Percentiles rank a stretch among this genome's conserved stretches.
Evolutionary conservation across 768 basidiomycete genomes (phyloP).

Genomic region (Leucogyrophana mollusca): DNA sequence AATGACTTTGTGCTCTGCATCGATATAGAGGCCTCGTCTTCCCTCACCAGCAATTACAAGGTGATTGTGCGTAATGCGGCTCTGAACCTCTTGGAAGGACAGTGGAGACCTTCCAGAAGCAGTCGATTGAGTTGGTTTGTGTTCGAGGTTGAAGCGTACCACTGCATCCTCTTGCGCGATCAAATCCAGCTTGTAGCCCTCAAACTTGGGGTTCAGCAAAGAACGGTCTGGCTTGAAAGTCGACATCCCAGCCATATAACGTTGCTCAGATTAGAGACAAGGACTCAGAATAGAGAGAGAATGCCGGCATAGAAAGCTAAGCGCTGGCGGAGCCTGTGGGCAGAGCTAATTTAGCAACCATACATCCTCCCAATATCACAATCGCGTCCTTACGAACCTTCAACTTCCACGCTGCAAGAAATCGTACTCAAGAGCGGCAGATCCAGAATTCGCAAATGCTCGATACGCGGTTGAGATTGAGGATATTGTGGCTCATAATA

Average conservation of each 20-base stretch:
- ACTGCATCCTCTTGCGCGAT: constrained; percentile 58
- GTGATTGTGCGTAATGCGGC: constrained; percentile 84
- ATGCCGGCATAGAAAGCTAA: too few relatives aligned
- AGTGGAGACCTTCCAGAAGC: constrained; percentile 60
- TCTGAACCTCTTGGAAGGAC: constrained; percentile 80
- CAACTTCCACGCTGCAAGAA: too few relatives aligned
- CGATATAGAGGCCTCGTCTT: constrained; percentile 62
- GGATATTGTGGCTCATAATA: too few relatives aligned
- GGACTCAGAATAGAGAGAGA: too few relatives aligned
- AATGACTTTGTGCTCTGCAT: constrained; percentile 60
- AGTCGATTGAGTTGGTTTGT: constrained; percentile 48
- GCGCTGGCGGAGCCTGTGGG: too few relatives aligned
- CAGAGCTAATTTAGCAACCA: too few relatives aligned
- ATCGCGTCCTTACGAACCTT: too few relatives aligned
- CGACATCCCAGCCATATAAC: constrained; percentile 20
- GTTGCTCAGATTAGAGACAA: neutral
- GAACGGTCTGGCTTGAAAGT: constrained; percentile 46
- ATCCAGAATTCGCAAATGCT: too few relatives aligned
- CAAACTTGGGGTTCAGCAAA: constrained; percentile 80
- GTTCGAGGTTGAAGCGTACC: constrained; percentile 45
- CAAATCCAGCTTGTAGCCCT: constrained; percentile 75
- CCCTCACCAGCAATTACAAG: constrained; percentile 49
- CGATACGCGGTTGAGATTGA: too few relatives aligned
- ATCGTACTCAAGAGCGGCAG: too few relatives aligned
- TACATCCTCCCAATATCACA: too few relatives aligned